phyloP scores from a whole-genome alignment of 108 stramenopile species.

The Nitzschia sp. region DNA sequence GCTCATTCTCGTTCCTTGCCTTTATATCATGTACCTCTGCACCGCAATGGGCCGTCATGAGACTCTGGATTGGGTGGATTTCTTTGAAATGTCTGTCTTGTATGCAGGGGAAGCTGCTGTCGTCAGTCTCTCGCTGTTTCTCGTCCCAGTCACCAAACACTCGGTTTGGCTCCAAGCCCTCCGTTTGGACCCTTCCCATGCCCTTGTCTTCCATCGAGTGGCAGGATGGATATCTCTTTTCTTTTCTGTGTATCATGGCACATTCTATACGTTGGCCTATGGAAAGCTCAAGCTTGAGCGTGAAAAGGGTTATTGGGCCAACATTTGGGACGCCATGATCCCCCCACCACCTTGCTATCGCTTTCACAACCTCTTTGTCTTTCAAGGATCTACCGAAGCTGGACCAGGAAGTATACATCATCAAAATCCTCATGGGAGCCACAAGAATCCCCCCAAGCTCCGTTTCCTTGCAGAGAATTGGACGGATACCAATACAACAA shows the following conservation, averaged over 20 bases:
- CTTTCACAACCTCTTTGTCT: background rate
- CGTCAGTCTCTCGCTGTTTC: conserved; percentile 22
- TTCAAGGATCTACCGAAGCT: background rate
- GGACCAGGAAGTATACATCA: background rate
- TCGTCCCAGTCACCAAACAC: conserved; percentile 44
- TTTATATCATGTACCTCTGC: background rate
- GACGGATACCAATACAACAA: background rate
- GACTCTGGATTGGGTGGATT: background rate
- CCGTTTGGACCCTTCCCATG: conserved; percentile 16
- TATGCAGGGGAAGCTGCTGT: conserved; percentile 16
- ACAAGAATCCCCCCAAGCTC: background rate
- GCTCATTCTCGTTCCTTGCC: background rate
- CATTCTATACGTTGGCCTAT: conserved; percentile 2
- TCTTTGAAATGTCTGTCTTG: conserved; percentile 2
- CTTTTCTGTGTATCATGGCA: conserved; percentile 12
- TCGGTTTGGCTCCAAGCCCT: conserved; percentile 20
- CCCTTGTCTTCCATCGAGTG: conserved; percentile 21
- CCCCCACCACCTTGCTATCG: background rate
- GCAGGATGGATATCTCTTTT: conserved; percentile 28
- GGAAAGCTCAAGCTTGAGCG: background rate
- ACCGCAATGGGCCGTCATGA: background rate
- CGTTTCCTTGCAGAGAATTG: background rate
- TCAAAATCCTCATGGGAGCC: background rate
- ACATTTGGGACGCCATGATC: background rate
- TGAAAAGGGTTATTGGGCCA: conserved; percentile 1